A percentile compares a stretch with the other conserved stretches of the same genome.
phyloP scores from a whole-genome alignment of 2,329 filamentous ascomycete genomes.

The Scolecobasidium constrictum region DNA sequence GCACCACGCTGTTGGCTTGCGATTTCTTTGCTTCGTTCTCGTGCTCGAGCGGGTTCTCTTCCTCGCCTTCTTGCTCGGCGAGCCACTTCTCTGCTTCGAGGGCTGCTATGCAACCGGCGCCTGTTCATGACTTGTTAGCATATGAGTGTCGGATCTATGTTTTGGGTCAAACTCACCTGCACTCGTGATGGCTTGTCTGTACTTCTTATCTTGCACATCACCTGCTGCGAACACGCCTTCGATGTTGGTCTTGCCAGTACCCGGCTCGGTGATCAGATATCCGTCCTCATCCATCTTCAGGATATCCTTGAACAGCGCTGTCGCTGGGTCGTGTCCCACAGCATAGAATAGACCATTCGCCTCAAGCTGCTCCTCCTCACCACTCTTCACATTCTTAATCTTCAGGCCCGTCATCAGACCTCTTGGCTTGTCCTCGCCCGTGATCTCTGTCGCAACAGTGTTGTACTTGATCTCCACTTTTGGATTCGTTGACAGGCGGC shows the following conservation, averaged over 20 bases:
- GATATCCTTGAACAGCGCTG: constrained; percentile 80
- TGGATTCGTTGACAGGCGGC: constrained; percentile 66
- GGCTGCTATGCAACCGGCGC: constrained; percentile 88
- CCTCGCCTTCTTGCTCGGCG: constrained; percentile 33
- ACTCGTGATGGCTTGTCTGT: constrained; percentile 95
- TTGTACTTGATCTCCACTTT: constrained; percentile 91
- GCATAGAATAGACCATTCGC: constrained; percentile 96
- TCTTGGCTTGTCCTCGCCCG: constrained; percentile 62
- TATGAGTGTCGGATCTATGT: constrained; percentile 6
- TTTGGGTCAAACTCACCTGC: constrained; percentile 65
- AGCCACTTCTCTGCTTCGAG: constrained; percentile 93
- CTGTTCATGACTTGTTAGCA: constrained; percentile 33
- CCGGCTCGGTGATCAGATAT: constrained; percentile 82
- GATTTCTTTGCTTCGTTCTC: constrained; percentile 40
- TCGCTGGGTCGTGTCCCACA: constrained; percentile 92
- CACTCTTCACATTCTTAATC: constrained; percentile 71
- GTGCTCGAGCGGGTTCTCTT: constrained; percentile 34
- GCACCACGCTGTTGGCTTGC: constrained; percentile 42
- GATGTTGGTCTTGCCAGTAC: constrained; percentile 77
- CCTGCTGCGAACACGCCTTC: constrained; percentile 93
- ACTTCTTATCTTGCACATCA: constrained; percentile 97
- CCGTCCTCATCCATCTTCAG: constrained; percentile 80
- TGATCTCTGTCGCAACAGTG: constrained; percentile 68
- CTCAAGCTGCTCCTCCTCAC: constrained; percentile 69
- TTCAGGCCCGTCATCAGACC: constrained; percentile 82